Evolutionary conservation across 2,329 filamentous ascomycete genomes (phyloP).

Genomic region (Aspergillus cejpii): DNA sequence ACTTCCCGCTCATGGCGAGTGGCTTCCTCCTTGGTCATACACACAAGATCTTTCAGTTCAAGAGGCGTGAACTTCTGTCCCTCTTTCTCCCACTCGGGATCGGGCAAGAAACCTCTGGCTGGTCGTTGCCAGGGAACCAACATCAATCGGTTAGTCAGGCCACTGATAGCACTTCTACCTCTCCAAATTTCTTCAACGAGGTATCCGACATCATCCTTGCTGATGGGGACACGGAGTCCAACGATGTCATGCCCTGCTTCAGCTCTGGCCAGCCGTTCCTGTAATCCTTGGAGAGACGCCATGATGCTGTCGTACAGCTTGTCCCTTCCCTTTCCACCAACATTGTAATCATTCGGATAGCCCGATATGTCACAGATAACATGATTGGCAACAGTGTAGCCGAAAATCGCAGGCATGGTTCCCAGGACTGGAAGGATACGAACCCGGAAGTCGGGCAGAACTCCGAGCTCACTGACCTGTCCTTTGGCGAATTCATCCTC

Average conservation of each 20-base stretch:
- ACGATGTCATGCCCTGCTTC: conserved; percentile 49
- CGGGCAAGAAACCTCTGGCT: conserved; percentile 51
- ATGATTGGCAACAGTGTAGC: conserved; percentile 85
- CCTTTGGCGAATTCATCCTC: conserved; percentile 87
- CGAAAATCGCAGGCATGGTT: conserved; percentile 96
- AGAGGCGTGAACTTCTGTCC: conserved; percentile 72
- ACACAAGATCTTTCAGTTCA: conserved; percentile 65
- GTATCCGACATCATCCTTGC: conserved; percentile 74
- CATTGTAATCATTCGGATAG: conserved; percentile 75
- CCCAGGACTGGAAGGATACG: conserved; percentile 92
- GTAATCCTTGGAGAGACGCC: conserved; percentile 64
- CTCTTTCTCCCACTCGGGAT: conserved; percentile 53
- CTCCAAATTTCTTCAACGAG: conserved; percentile 82
- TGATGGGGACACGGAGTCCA: conserved; percentile 74
- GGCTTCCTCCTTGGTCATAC: conserved; percentile 90
- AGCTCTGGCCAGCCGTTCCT: conserved; percentile 65
- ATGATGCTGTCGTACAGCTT: conserved; percentile 88
- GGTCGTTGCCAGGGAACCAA: conserved; percentile 76
- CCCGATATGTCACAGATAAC: conserved; percentile 73
- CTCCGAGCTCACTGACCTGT: conserved; percentile 74
- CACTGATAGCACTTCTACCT: conserved; percentile 75
- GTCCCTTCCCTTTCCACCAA: conserved; percentile 71
- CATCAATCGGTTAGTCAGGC: conserved; percentile 68
- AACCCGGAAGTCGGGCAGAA: conserved; percentile 85
- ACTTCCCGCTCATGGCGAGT: conserved; percentile 71